Conservation (phyloP, 2,329 filamentous ascomycete genomes). For the Paracamarosporium sp. region DNA sequence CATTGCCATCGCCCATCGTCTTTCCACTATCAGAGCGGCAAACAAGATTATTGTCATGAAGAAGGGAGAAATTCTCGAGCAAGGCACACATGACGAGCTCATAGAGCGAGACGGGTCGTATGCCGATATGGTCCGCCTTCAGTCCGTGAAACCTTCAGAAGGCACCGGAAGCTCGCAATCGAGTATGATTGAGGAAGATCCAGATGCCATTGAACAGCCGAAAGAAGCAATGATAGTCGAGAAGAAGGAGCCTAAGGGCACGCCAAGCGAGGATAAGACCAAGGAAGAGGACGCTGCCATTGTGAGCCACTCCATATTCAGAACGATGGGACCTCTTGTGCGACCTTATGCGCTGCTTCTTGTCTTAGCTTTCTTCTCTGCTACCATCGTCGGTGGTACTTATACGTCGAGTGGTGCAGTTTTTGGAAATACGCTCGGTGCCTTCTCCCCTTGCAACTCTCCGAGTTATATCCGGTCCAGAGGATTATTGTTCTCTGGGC, state of each 20-base stretch:
- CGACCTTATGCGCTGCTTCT: constrained; percentile 55
- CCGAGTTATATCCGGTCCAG: constrained; percentile 55
- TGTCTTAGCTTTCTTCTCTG: constrained; percentile 57
- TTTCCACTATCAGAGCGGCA: constrained; percentile 45
- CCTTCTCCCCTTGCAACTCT: constrained; percentile 61
- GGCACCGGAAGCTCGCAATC: constrained; percentile 25
- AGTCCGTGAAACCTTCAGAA: constrained; percentile 50
- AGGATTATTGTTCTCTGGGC: constrained; percentile 62
- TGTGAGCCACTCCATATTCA: constrained; percentile 32
- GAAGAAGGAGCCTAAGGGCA: constrained; percentile 10
- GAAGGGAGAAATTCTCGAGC: constrained; percentile 44
- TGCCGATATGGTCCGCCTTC: constrained; percentile 57
- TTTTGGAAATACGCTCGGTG: constrained; percentile 67
- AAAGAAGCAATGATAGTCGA: constrained; percentile 19
- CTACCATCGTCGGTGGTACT: constrained; percentile 62
- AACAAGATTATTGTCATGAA: constrained; percentile 49
- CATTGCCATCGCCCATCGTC: constrained; percentile 47
- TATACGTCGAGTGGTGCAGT: constrained; percentile 65
- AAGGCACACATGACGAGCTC: constrained; percentile 44
- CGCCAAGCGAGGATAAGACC: neutral
- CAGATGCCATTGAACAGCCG: constrained; percentile 26
- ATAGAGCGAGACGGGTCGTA: constrained; percentile 50
- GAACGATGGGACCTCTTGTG: constrained; percentile 46
- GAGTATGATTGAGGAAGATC: constrained; percentile 27
- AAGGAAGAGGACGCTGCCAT: constrained; percentile 23